Base-by-base conservation (phyloP, 345 rosid species). In the Bruguiera sexangula region DNA sequence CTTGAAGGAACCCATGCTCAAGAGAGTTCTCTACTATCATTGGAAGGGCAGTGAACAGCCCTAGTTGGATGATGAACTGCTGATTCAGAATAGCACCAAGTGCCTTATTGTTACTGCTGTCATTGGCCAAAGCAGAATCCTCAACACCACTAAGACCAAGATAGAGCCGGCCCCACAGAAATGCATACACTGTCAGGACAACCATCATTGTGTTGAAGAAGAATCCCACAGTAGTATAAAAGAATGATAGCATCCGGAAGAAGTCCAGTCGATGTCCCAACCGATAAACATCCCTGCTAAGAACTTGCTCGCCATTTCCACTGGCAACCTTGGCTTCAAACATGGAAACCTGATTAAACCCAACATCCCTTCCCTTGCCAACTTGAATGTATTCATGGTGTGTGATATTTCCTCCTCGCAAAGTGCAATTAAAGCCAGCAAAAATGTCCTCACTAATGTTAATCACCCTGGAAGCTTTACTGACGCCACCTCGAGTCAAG, bases 301-400 rank as follows among this genome's bases (percentile, higher is more conserved):
- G 90, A 74, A 83, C 87, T 72, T 95, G 99, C 84, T 95, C 99
- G 2, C 99, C 99, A 63, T 95, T 95, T 75, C 99, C 99, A 82
- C 99, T 95, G 24, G 99, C 93, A 77, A 95, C 97, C 85, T 95
- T 95, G 63, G 93, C 99, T 76, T 95, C 97, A 75, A 95, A 95
- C 99, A 95, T 95, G 48, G 99, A 89, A 53, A 95, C 79, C 78
- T 95, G 99, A 81, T 95, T 95, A 70, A 95, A 68, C 34, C 99
- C 99, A 68, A 95, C 99, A 86, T 95, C 99, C 83, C 99, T 90
- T 75, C 99, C 99, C 78, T 95, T 95, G 34, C 99, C 99, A 60
- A 91, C 96, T 76, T 95, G 99, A 74, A 95, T 85, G 77, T 95
- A 95, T 69, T 95, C 99, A 69, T 95, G 99, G 74, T 95, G 99